These are phyloP conservation scores for Leishmania gerbilli DNA, from an alignment of 208 protist species.

Conservation along the genomic window DNA sequence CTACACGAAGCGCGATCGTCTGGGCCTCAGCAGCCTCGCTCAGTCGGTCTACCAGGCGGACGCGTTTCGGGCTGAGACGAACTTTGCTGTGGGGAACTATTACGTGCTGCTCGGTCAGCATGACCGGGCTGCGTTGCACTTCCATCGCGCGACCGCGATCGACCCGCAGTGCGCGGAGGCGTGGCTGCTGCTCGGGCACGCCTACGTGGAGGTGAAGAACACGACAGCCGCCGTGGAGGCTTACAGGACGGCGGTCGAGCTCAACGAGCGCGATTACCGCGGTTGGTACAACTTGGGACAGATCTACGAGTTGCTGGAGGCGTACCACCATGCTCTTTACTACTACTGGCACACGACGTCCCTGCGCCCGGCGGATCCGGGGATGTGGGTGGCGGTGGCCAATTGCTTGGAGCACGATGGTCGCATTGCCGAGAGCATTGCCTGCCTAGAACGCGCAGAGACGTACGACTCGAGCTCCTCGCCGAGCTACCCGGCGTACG, in stretches of 20 bases:
- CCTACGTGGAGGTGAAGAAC: conserved; percentile 97
- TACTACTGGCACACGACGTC: conserved; percentile 96
- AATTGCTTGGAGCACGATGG: conserved; percentile 84
- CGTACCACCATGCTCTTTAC: conserved; percentile 95
- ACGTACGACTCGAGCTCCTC: conserved; percentile 47
- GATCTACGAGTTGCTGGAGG: conserved; percentile 96
- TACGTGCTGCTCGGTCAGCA: conserved; percentile 95
- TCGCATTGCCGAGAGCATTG: conserved; percentile 61
- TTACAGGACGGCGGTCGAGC: conserved; percentile 94
- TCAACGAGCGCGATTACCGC: conserved; percentile 94
- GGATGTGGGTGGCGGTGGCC: conserved; percentile 92
- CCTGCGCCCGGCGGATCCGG: conserved; percentile 93
- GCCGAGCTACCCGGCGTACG: conserved; percentile 65
- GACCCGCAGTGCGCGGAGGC: conserved; percentile 90
- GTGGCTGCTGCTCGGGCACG: conserved; percentile 98
- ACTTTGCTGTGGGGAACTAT: conserved; percentile 98
- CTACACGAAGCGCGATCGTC: conserved; percentile 93
- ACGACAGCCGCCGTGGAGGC: conserved; percentile 94
- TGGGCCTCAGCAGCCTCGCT: conserved; percentile 90
- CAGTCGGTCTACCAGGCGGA: conserved; percentile 92
- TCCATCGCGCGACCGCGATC: conserved; percentile 90
- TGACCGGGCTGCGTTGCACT: conserved; percentile 95
- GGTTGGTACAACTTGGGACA: conserved; percentile 98
- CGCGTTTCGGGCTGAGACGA: conserved; percentile 96
- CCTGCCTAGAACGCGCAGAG: conserved; percentile 80